Percentiles rank a stretch among this genome's conserved stretches.
These are phyloP conservation scores for Aspergillus sp. DNA, from an alignment of 2,329 filamentous ascomycete species.

Conservation along the genomic window DNA sequence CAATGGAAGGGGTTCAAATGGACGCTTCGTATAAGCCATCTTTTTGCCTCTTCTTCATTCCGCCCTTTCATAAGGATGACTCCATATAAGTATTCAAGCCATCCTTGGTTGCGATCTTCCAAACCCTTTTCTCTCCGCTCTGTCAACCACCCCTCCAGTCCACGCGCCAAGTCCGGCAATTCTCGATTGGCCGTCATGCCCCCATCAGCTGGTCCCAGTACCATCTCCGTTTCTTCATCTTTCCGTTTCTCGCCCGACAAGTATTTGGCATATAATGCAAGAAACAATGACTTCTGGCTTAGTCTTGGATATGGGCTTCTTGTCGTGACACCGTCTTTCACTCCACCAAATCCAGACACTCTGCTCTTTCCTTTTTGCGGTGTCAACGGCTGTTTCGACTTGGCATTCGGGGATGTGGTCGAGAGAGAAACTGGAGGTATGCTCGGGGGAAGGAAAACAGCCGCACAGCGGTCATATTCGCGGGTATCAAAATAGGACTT, in stretches of 20 bases:
- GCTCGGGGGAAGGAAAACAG: slow-evolving; percentile 77
- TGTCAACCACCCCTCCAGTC: slow-evolving; percentile 72
- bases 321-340: slow-evolving; percentile 24
- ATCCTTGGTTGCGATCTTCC: slow-evolving; percentile 66
- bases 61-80: slow-evolving; percentile 85
- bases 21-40: slow-evolving; percentile 80
- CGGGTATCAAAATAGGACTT: slow-evolving; percentile 93
- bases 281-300: slow-evolving; percentile 86
- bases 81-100: slow-evolving; percentile 77
- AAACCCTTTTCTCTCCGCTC: slow-evolving; percentile 55
- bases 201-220: slow-evolving; percentile 84
- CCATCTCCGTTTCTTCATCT: slow-evolving; percentile 95
- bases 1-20: slow-evolving; percentile 91
- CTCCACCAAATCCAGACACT: slow-evolving; percentile 28
- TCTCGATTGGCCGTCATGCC: slow-evolving; percentile 81
- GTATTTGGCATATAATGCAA: slow-evolving; percentile 86
- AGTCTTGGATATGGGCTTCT: slow-evolving; percentile 44
- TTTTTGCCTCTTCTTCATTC: slow-evolving; percentile 75
- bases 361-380: slow-evolving; percentile 57
- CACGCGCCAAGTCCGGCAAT: slow-evolving; percentile 63
- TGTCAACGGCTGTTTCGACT: slow-evolving; percentile 31
- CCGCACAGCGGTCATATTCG: slow-evolving; percentile 88
- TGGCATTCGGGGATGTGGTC: slow-evolving; percentile 27
- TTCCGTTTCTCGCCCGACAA: slow-evolving; percentile 92
- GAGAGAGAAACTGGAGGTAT: slow-evolving; percentile 58